Base-by-base conservation (phyloP, 116 monocot genomes). In the Papilionanthe hybrid region DNA sequence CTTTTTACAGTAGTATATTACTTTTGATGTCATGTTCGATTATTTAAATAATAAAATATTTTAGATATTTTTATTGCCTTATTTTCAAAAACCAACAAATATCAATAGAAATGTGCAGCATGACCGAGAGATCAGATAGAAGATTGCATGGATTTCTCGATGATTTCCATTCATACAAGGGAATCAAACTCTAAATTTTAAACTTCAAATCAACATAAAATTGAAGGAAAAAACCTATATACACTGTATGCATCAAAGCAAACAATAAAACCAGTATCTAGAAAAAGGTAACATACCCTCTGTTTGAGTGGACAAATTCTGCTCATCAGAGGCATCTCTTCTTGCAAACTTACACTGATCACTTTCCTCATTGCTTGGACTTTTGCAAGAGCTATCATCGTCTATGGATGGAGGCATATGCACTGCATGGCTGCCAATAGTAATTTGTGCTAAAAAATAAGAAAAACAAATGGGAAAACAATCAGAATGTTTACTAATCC, bases 311-410 rank as follows among this genome's bases (percentile, higher is more conserved):
- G 42, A n/a, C 28, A 72, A 6, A 42, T 72, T 43, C 18, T 42
- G 72, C 20, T 27, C 37, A 72, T 72, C 5, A 20, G 20, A 72
- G 43, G 43, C 42, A 72, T 72, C 43, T 72, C 9, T 72, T 72
- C 18, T 17, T 2, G 42, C 1, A 10, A 72, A 72, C 20, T 72
- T 72, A 72, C n/a, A 72, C 2, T 20, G 20, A 72, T 20, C 72
- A 43, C 18, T 43, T 72, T 72, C 19, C 5, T 43, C 72, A 72
- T 72, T 72, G 72, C 72, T 69, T 69, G 12, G 69, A 28, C 13
- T 32, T 69, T 11, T 20, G 20, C 43, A 17, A 72, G 72, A 72
- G 42, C 37, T 17, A 19, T 20, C 43, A 20, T 43, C 7, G 37
- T 72, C 3, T 27, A 43, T 13, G 28, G 72, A 43, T 72, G 43